Evolutionary conservation across 108 stramenopile species (phyloP).

Genomic region (Cyclotella choctawhatcheeana): DNA sequence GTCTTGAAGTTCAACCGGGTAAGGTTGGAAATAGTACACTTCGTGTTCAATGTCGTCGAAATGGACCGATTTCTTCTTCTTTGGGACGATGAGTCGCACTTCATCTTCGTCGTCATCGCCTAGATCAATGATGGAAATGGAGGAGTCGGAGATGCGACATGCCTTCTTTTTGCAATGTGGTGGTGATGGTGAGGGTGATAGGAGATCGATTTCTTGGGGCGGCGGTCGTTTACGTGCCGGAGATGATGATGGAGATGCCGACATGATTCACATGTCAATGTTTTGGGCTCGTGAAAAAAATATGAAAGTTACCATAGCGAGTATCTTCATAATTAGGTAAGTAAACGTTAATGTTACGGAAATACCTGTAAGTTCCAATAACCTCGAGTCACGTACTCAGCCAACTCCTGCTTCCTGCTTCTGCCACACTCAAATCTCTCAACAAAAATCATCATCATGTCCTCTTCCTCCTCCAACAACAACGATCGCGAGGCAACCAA

Average conservation of each 20-base stretch:
- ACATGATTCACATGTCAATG: too few species aligned
- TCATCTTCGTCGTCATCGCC: conserved; percentile 5
- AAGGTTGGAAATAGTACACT: conserved; percentile 10
- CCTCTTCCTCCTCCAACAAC: background rate
- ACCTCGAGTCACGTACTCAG: too few species aligned
- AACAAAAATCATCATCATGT: too few species aligned
- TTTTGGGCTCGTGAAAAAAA: too few species aligned
- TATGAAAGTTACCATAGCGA: too few species aligned
- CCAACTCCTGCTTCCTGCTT: too few species aligned
- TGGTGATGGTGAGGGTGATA: background rate
- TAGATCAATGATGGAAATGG: conserved; percentile 16
- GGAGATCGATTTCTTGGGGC: background rate
- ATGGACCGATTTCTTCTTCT: conserved; percentile 1
- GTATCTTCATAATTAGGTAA: too few species aligned
- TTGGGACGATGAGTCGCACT: conserved; percentile 13
- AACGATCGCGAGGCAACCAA: conserved; percentile 55
- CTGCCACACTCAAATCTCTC: too few species aligned
- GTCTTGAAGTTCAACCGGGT: conserved; percentile 16
- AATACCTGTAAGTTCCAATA: too few species aligned
- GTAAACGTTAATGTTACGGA: too few species aligned
- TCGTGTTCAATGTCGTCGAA: conserved; percentile 25
- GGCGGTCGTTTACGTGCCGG: background rate
- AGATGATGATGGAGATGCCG: too few species aligned
- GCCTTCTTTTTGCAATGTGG: background rate
- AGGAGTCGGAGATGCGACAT: background rate